A percentile compares a stretch with the other conserved stretches of the same genome.
These are phyloP conservation scores for Wickerhamomyces sydowiorum DNA, from an alignment of 805 yeast species.

Conservation along the genomic window DNA sequence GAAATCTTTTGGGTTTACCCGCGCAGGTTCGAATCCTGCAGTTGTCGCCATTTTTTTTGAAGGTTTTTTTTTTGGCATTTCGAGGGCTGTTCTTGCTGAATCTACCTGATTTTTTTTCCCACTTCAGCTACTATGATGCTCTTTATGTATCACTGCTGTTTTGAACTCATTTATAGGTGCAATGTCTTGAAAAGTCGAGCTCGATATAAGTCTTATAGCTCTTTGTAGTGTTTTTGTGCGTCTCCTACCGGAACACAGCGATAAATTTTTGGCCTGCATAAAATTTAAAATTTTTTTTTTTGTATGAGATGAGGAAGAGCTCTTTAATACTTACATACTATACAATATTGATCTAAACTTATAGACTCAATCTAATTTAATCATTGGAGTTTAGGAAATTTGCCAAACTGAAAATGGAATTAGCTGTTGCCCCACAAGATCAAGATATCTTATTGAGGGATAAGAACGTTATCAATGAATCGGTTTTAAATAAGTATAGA, in stretches of 20 bases:
- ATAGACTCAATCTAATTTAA: not conserved
- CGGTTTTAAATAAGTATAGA: slow-evolving; percentile 75
- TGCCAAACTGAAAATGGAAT: slow-evolving; percentile 42
- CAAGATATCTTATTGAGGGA: slow-evolving; percentile 66
- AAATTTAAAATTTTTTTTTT: slow-evolving; percentile 5
- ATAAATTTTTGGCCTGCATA: slow-evolving; percentile 3
- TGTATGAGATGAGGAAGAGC: slow-evolving; percentile 9
- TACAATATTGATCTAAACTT: too few species aligned
- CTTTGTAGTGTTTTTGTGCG: too few species aligned
- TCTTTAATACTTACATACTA: not conserved
- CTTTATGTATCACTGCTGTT: too few species aligned
- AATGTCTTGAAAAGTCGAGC: too few species aligned
- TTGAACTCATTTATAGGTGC: too few species aligned
- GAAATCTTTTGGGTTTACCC: slow-evolving; percentile 56
- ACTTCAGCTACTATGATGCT: too few species aligned
- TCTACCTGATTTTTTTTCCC: not conserved
- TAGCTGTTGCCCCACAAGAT: slow-evolving; percentile 71
- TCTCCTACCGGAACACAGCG: too few species aligned
- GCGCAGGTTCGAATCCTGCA: slow-evolving; percentile 71
- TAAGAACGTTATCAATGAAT: slow-evolving; percentile 58
- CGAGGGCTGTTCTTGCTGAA: not conserved
- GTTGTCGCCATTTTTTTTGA: slow-evolving; percentile 55
- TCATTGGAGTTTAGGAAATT: not conserved
- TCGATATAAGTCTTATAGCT: too few species aligned
- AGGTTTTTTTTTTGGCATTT: slow-evolving; percentile 12